Percentiles rank a stretch among this genome's conserved stretches.
Evolutionary conservation across 257 asterid genomes (phyloP).

Genomic region (Solanum pennellii): DNA sequence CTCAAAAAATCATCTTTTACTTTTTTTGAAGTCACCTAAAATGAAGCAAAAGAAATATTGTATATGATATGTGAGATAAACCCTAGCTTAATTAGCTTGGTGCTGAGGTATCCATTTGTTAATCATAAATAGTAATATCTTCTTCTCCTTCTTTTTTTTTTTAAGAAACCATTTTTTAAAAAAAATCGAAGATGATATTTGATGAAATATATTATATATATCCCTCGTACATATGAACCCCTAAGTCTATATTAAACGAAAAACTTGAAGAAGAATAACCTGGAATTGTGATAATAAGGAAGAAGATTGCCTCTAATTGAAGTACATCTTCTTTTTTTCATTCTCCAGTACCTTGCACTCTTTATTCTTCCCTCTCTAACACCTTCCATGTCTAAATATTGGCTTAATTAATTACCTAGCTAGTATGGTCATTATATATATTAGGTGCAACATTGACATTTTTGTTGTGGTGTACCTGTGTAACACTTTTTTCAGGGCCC

Average conservation of each 20-base stretch:
- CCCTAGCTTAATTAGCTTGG: neutral
- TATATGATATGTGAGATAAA: neutral
- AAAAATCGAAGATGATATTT: neutral
- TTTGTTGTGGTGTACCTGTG: neutral
- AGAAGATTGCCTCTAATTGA: neutral
- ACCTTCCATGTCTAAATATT: neutral
- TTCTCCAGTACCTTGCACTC: neutral
- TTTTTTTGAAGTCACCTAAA: neutral
- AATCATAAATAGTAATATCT: neutral
- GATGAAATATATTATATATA: neutral
- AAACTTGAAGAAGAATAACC: neutral
- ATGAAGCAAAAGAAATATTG: neutral
- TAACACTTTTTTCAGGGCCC: neutral
- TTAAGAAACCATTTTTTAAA: neutral
- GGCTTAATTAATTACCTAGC: neutral
- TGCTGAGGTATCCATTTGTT: neutral
- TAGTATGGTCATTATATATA: neutral
- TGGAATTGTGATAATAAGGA: neutral
- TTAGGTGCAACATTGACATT: neutral
- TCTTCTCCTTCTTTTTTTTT: neutral
- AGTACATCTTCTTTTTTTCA: neutral
- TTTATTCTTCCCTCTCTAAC: neutral
- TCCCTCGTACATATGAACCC: neutral
- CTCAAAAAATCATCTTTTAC: rapidly evolving
- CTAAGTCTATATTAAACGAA: neutral